These are phyloP conservation scores for Fusarium buxicola DNA, from an alignment of 2,329 filamentous ascomycete genomes.

Conservation along the genomic window DNA sequence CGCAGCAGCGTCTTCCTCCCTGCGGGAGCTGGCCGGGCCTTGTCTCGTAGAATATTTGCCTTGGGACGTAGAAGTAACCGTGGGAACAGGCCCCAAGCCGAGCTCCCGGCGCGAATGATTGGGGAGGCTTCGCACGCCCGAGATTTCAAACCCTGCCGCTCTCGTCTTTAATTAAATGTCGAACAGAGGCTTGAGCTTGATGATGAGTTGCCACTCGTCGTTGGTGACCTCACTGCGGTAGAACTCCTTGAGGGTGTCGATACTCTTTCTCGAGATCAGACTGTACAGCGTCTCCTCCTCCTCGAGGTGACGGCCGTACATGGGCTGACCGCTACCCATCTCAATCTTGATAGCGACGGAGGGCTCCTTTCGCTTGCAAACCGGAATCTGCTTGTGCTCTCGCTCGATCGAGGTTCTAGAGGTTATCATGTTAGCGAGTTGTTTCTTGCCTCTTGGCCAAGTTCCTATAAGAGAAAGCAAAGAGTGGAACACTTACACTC, in stretches of 20 bases:
- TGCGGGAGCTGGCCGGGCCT: conserved; percentile 13
- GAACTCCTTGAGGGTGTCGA: conserved; percentile 96
- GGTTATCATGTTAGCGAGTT: conserved; percentile 49
- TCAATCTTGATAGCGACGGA: conserved; percentile 98
- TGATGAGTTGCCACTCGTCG: conserved; percentile 95
- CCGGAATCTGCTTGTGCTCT: conserved; percentile 92
- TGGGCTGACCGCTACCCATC: conserved; percentile 88
- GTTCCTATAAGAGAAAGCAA: conserved; percentile 6
- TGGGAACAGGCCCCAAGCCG: not conserved
- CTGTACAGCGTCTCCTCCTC: conserved; percentile 91
- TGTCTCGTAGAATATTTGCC: conserved; percentile 1
- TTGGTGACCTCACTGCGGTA: conserved; percentile 88
- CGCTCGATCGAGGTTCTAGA: conserved; percentile 92
- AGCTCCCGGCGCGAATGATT: conserved; percentile 20
- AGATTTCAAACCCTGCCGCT: not conserved
- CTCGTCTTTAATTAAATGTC: conserved; percentile 74
- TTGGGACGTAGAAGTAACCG: conserved; percentile 2
- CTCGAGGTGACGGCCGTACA: conserved; percentile 94
- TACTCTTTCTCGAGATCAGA: conserved; percentile 85
- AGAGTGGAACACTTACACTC: conserved; percentile 79
- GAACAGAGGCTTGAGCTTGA: conserved; percentile 94
- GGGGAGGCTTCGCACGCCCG: not conserved
- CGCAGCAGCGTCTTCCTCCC: conserved; percentile 6
- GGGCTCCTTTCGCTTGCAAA: conserved; percentile 97
- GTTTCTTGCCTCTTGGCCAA: no score